These are phyloP conservation scores for Jackrogersella minutella DNA, from an alignment of 495 filamentous ascomycete species.

Conservation along the genomic window DNA sequence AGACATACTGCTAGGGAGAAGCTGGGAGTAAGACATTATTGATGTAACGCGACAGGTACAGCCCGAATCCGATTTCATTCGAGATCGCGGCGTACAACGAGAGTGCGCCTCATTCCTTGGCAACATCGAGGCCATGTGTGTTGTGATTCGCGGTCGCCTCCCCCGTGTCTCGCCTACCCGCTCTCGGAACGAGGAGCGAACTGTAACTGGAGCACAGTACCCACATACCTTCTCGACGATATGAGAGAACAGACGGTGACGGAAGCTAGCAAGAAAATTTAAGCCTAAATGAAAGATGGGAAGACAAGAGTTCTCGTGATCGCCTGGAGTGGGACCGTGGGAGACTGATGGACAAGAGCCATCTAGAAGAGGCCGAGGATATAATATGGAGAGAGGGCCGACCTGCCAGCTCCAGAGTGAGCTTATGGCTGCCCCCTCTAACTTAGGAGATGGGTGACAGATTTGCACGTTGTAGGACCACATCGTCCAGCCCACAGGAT, in stretches of 20 bases:
- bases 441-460: conserved; percentile 5
- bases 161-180: conserved; percentile 35
- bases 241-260: conserved; percentile 6
- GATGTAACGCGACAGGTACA: conserved; percentile 22
- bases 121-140: conserved; percentile 8
- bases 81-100: conserved; percentile 23
- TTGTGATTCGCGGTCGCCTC: conserved; percentile 29
- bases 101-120: conserved; percentile 33
- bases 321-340: conserved; percentile 14
- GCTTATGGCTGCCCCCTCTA: neutral
- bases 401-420: neutral
- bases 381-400: conserved; percentile 5
- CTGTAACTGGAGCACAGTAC: conserved; percentile 23
- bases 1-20: conserved; percentile 19
- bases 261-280: conserved; percentile 6
- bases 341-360: conserved; percentile 22
- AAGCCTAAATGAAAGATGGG: neutral
- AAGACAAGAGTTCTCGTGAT: conserved; percentile 26
- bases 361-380: conserved; percentile 13
- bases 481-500: conserved; percentile 31
- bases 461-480: conserved; percentile 26
- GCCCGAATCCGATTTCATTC: conserved; percentile 12
- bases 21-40: conserved; percentile 26
- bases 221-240: neutral
- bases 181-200: conserved; percentile 20